Conservation (phyloP, 331 rosid species). For the Acacia concinna region DNA sequence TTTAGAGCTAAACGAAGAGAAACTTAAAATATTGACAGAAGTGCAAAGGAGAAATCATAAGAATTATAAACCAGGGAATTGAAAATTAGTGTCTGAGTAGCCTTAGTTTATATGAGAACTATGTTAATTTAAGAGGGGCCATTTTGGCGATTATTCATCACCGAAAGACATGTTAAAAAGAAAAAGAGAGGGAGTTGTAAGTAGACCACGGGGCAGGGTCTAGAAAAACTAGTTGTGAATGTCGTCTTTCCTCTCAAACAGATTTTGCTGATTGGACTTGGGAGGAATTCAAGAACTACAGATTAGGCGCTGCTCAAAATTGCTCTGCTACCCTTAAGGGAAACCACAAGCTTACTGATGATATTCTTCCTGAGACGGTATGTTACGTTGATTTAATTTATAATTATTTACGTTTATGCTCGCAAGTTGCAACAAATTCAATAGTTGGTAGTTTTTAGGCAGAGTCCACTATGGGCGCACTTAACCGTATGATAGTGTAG, state of each 20-base stretch:
- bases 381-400: not conserved
- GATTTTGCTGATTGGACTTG: conserved; percentile 94
- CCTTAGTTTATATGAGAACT: not conserved
- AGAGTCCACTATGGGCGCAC: not conserved
- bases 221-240: not conserved
- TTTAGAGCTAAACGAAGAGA: not conserved
- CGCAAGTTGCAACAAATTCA: not conserved
- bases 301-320: conserved; percentile 91
- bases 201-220: not conserved
- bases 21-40: not conserved
- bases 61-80: not conserved
- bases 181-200: not conserved
- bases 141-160: not conserved
- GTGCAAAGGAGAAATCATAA: not conserved
- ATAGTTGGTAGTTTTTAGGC: not conserved
- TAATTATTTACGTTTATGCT: not conserved
- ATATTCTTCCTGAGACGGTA: conserved; percentile 62
- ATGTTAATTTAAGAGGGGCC: not conserved
- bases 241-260: conserved; percentile 24
- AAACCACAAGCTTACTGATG: conserved; percentile 58
- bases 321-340: conserved; percentile 91
- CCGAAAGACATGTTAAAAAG: not conserved
- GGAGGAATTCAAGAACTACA: conserved; percentile 77
- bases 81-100: not conserved
- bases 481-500: not conserved